Conservation (phyloP, 768 basidiomycete species). For the Megacollybia marginata region DNA sequence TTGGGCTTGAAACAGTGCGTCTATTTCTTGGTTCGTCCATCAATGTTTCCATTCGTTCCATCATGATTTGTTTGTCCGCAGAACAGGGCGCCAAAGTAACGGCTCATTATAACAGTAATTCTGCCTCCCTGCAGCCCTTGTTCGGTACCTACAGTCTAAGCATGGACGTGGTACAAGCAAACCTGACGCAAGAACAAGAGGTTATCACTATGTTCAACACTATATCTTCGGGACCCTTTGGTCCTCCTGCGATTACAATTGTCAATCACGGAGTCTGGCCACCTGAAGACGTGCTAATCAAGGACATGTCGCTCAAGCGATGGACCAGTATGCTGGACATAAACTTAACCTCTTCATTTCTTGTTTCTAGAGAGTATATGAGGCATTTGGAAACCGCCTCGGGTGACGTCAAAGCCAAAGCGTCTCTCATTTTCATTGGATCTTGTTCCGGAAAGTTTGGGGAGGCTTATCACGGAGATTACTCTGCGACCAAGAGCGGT, state of each 20-base stretch:
- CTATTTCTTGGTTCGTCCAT: constrained; percentile 45
- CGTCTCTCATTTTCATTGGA: constrained; percentile 59
- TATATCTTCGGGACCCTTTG: constrained; percentile 29
- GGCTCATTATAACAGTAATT: constrained; percentile 60
- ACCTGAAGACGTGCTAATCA: constrained; percentile 37
- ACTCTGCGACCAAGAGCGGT: constrained; percentile 66
- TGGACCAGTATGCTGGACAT: constrained; percentile 57
- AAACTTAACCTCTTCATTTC: constrained; percentile 63
- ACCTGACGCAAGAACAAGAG: constrained; percentile 51
- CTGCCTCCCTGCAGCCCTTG: constrained; percentile 32
- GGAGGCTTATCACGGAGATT: constrained; percentile 61
- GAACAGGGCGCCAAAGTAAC: constrained; percentile 68
- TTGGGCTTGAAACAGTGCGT: constrained; percentile 56
- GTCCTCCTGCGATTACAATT: constrained; percentile 48
- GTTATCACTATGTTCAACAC: constrained; percentile 43
- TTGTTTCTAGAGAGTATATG: constrained; percentile 59
- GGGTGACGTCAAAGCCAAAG: constrained; percentile 41
- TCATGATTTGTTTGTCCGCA: constrained; percentile 23
- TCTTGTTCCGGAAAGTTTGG: constrained; percentile 70
- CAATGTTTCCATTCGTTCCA: neutral
- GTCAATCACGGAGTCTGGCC: constrained; percentile 58
- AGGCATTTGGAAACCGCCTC: constrained; percentile 31
- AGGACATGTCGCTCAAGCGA: constrained; percentile 50
- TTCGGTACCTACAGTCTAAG: constrained; percentile 28
- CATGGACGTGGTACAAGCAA: constrained; percentile 34